A percentile compares a stretch with the other conserved stretches of the same genome.
Evolutionary conservation across 352 stramenopile genomes (phyloP).

Genomic region (Thalassiosira ordinaria): DNA sequence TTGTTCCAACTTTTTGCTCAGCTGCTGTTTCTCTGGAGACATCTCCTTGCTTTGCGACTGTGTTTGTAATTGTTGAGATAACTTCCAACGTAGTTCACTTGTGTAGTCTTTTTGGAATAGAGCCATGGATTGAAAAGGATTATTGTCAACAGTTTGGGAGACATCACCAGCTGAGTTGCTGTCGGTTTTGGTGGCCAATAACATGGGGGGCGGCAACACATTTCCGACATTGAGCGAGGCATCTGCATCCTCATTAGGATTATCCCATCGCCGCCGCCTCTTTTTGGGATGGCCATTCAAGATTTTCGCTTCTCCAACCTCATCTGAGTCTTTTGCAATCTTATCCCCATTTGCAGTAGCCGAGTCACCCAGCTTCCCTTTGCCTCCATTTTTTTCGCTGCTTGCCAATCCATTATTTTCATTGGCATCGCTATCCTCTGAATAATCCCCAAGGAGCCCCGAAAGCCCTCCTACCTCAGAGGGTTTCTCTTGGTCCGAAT

Average conservation of each 20-base stretch:
- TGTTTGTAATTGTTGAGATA: slow-evolving; percentile 34
- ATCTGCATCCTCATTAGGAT: slow-evolving; percentile 14
- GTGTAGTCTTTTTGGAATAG: slow-evolving; percentile 44
- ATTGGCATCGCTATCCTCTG: slow-evolving; percentile 12
- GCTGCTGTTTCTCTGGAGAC: slow-evolving; percentile 3
- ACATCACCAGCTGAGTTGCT: not conserved
- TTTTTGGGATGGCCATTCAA: slow-evolving; percentile 3
- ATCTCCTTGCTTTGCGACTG: slow-evolving; percentile 13
- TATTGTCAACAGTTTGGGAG: no score
- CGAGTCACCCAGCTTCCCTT: no score
- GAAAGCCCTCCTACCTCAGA: not conserved
- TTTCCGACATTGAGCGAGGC: not conserved
- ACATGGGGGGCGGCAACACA: slow-evolving; percentile 24
- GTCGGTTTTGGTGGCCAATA: slow-evolving; percentile 6
- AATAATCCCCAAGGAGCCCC: slow-evolving; percentile 32
- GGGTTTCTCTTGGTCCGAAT: slow-evolving; percentile 20
- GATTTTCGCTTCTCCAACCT: not conserved
- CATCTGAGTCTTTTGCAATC: not conserved
- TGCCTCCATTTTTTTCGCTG: not conserved
- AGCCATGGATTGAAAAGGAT: slow-evolving; percentile 22
- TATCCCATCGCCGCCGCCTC: slow-evolving; percentile 16
- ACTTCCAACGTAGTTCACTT: slow-evolving; percentile 18
- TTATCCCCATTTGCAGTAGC: slow-evolving; percentile 7
- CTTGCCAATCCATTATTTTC: no score
- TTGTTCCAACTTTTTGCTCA: slow-evolving; percentile 31